Conservation (phyloP, 768 basidiomycete genomes). For the Exsudoporus frostii region DNA sequence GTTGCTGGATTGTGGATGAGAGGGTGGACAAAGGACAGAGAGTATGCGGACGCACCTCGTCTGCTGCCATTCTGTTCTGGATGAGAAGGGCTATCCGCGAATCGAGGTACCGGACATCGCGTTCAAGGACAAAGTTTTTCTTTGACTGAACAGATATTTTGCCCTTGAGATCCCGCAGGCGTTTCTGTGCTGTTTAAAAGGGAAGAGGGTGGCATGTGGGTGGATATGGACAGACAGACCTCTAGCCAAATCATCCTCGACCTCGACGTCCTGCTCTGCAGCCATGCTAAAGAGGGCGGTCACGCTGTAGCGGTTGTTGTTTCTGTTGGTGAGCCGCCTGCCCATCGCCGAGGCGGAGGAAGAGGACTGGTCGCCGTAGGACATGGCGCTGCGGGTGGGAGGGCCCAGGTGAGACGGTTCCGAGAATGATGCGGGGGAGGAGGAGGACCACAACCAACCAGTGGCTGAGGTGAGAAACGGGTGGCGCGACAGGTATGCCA, state of each 20-base stretch:
- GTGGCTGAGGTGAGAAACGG: constrained; percentile 4
- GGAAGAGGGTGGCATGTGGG: not conserved
- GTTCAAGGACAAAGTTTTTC: constrained; percentile 99
- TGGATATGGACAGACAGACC: constrained; percentile 46
- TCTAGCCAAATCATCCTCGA: constrained; percentile 94
- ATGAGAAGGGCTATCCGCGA: constrained; percentile 95
- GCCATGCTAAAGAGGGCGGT: constrained; percentile 97
- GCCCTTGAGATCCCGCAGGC: constrained; percentile 90
- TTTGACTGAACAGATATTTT: constrained; percentile 98
- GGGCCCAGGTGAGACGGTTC: constrained; percentile 6
- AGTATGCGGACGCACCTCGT: constrained; percentile 61
- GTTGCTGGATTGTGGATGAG: constrained; percentile 56
- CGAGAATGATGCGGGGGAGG: not conserved
- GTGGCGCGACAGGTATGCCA: constrained; percentile 50
- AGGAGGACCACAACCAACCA: constrained; percentile 7
- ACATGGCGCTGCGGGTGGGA: constrained; percentile 48
- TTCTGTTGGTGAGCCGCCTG: constrained; percentile 83
- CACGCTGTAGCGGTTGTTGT: constrained; percentile 94
- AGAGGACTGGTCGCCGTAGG: constrained; percentile 57
- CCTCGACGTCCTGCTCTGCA: constrained; percentile 96
- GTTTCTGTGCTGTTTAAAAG: constrained; percentile 80
- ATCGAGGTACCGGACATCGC: constrained; percentile 97
- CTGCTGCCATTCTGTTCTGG: constrained; percentile 96
- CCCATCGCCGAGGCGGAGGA: constrained; percentile 58
- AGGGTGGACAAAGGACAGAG: not conserved